Evolutionary conservation across 78 protist species (phyloP).

Genomic region (Dictyostelium brefeldianum): DNA sequence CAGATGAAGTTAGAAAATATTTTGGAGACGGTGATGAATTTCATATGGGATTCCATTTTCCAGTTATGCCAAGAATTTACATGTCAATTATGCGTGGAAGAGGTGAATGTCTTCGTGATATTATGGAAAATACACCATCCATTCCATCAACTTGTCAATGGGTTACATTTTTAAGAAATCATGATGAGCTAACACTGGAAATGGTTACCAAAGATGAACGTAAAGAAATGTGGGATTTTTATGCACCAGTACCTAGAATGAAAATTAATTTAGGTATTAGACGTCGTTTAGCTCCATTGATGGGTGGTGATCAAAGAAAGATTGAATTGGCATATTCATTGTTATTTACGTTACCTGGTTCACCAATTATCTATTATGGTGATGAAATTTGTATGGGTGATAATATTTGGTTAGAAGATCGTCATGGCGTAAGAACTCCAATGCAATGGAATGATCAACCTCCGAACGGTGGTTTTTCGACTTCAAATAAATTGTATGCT

Average conservation of each 20-base stretch:
- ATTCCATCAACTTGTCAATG: constrained; percentile 87
- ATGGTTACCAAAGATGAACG: constrained; percentile 90
- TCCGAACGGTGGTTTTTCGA: constrained; percentile 87
- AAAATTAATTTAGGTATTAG: constrained; percentile 88
- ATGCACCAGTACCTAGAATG: constrained; percentile 85
- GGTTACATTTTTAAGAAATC: constrained; percentile 85
- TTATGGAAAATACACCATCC: constrained; percentile 77
- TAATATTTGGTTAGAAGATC: constrained; percentile 86
- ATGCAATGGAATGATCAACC: constrained; percentile 88
- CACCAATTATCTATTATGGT: constrained; percentile 91
- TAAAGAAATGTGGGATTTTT: constrained; percentile 87
- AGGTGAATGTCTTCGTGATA: constrained; percentile 50
- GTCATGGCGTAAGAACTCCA: constrained; percentile 91
- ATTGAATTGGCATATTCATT: constrained; percentile 83
- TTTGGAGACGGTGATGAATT: constrained; percentile 89
- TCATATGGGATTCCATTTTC: constrained; percentile 92
- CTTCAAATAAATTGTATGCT: constrained; percentile 31
- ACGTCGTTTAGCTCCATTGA: constrained; percentile 88
- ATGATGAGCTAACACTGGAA: constrained; percentile 90
- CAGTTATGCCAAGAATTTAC: constrained; percentile 90
- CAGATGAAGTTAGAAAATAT: constrained; percentile 84
- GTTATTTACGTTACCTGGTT: constrained; percentile 88
- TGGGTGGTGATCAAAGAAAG: constrained; percentile 82
- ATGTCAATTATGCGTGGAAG: constrained; percentile 75
- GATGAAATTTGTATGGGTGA: constrained; percentile 92